These are phyloP conservation scores for Cinnamomum micranthum DNA, from an alignment of 164 flowering plant genomes.

Conservation along the genomic window DNA sequence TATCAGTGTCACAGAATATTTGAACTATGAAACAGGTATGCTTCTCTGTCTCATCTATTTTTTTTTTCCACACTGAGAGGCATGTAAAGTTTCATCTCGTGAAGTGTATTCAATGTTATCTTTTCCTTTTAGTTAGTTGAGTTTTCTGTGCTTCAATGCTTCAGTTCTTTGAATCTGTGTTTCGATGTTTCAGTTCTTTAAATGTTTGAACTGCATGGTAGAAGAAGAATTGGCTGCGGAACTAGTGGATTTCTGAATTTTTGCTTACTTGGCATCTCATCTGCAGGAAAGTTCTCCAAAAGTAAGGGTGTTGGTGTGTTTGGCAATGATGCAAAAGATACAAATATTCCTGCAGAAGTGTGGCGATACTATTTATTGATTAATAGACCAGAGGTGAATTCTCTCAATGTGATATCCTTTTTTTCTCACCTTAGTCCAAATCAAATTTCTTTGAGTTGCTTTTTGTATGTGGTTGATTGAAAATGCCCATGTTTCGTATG, in stretches of 20 bases:
- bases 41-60: not conserved
- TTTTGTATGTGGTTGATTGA: not conserved
- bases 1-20: constrained; percentile 82
- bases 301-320: constrained; percentile 87
- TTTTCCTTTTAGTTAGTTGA: not conserved
- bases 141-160: not conserved
- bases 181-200: not conserved
- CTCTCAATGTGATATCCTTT: not conserved
- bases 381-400: constrained; percentile 77
- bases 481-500: constrained; percentile 3
- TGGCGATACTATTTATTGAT: constrained; percentile 87
- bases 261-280: not conserved
- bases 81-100: not conserved
- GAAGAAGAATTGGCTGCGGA: not conserved
- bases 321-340: constrained; percentile 86
- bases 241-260: not conserved
- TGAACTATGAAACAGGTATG: constrained; percentile 81
- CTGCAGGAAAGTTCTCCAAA: constrained; percentile 57
- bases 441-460: not conserved
- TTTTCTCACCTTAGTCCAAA: too few species aligned
- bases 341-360: constrained; percentile 81
- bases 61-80: not conserved
- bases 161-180: not conserved
- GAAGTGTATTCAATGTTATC: not conserved
- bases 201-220: not conserved